Evolutionary conservation across 1,139 yeast species (phyloP).

Genomic region (Meyerozyma elateridarum): DNA sequence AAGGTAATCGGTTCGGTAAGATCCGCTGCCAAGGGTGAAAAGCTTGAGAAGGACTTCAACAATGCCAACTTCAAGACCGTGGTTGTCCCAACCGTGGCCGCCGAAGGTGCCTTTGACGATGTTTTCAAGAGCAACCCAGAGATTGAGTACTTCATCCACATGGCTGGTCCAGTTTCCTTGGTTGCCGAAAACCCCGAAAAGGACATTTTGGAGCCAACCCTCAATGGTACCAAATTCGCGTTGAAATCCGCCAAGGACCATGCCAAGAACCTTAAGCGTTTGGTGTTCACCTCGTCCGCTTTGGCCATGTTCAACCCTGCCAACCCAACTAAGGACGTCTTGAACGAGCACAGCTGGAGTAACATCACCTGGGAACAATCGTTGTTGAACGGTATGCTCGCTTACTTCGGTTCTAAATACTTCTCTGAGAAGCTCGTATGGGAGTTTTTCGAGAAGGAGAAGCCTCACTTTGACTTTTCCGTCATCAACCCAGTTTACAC

Average conservation of each 20-base stretch:
- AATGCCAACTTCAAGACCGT: slow-evolving; percentile 9
- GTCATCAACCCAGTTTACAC: slow-evolving; percentile 19
- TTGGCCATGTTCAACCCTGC: slow-evolving; percentile 11
- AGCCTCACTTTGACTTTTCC: slow-evolving; percentile 14
- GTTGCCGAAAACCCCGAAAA: slow-evolving; percentile 5
- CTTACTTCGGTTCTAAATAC: slow-evolving; percentile 6
- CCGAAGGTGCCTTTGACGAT: slow-evolving; percentile 13
- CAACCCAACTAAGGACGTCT: slow-evolving; percentile 10
- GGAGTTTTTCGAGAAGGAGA: slow-evolving; percentile 14
- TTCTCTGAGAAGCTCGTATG: slow-evolving; percentile 8
- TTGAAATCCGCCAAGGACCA: slow-evolving; percentile 1
- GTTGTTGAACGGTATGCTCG: slow-evolving; percentile 5
- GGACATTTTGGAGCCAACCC: slow-evolving; percentile 3
- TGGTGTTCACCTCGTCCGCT: slow-evolving; percentile 50
- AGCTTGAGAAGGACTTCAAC: slow-evolving; percentile 16
- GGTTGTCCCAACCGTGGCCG: slow-evolving; percentile 9
- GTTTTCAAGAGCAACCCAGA: slow-evolving; percentile 15
- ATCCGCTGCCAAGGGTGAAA: slow-evolving; percentile 13
- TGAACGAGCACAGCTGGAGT: slow-evolving; percentile 14
- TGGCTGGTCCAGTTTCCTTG: slow-evolving; percentile 13
- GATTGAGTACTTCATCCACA: slow-evolving; percentile 17
- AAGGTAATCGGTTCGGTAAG: slow-evolving; percentile 14
- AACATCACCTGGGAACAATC: slow-evolving; percentile 19
- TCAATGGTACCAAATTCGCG: slow-evolving; percentile 2
- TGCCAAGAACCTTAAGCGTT: slow-evolving; percentile 46